These are phyloP conservation scores for Russula compacta DNA, from an alignment of 768 basidiomycete genomes.

Conservation along the genomic window DNA sequence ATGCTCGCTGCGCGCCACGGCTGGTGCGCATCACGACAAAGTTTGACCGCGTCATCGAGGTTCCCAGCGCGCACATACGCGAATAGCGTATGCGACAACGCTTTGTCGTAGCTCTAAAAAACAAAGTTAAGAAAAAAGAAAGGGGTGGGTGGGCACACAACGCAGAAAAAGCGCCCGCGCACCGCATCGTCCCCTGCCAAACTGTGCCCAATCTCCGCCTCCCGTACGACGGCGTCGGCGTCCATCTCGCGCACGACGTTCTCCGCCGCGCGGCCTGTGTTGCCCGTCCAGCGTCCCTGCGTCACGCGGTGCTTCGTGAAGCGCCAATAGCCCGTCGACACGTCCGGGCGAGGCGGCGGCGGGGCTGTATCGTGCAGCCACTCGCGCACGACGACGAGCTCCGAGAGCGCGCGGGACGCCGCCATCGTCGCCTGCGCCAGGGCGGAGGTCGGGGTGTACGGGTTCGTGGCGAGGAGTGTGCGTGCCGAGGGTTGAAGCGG, in stretches of 20 bases:
- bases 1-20: conserved; percentile 91
- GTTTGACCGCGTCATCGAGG: conserved; percentile 72
- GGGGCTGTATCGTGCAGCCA: conserved; percentile 77
- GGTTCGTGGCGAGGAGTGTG: conserved; percentile 56
- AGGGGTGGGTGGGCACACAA: too few species aligned
- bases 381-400: conserved; percentile 76
- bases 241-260: conserved; percentile 27
- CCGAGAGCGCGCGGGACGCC: conserved; percentile 55
- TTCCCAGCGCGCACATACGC: conserved; percentile 78
- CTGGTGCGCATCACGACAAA: conserved; percentile 75
- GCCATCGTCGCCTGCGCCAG: conserved; percentile 68
- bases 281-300: conserved; percentile 31
- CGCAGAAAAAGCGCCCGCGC: conserved; percentile 23
- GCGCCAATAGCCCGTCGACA: conserved; percentile 17
- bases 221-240: conserved; percentile 53
- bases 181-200: conserved; percentile 76
- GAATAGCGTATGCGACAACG: conserved; percentile 68
- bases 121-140: not conserved
- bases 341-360: conserved; percentile 12
- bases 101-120: conserved; percentile 68
- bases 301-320: conserved; percentile 14
- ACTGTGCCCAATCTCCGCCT: conserved; percentile 23
- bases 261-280: conserved; percentile 7
- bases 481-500: conserved; percentile 40
- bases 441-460: conserved; percentile 71